Base-by-base conservation (phyloP, 768 basidiomycete species). In the Suillus paluster region DNA sequence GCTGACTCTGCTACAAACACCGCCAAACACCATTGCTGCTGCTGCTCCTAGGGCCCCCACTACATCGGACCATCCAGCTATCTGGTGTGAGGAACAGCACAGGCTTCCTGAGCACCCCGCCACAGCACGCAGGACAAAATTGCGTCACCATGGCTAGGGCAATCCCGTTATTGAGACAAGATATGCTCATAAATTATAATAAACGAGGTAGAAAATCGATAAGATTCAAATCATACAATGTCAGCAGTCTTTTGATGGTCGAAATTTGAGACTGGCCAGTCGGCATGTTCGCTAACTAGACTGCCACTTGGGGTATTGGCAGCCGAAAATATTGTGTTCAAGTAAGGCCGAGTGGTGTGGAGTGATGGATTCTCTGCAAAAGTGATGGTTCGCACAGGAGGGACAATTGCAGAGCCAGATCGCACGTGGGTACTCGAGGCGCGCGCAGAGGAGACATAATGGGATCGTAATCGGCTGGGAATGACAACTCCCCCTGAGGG, bases 261-360 rank as follows among this genome's bases (percentile, higher is more conserved):
- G 2, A 19, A 50, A 50, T n/a, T 19, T 5, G 11, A 50, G 9
- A 17, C 27, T 25, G 23, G 36, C 53, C 53, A 38, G 36, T 25
- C 10, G 5, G 9, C 36, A 39, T 55, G 15, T 10, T 38, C 54
- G 19, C 57, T 42, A 10, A 25, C 44, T n/a, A 25, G 62, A 34
- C 53, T 54, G 12, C 30, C 53, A 25, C n/a, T 41, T 5, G 56
- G 27, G 15, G 23, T 57, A 52, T 54, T 21, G 3, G 27, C 41
- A n/a, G 41, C 36, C 30, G 64, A 56, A 30, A 27, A 17, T 44
- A 65, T 36, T 8, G 61, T 59, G 44, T 34, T 49, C 21, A 63
- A 56, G 42, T 21, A 39, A 42, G 54, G 8, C 1, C 8, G 46
- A 48, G 61, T 33, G 33, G 46, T 6, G 19, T 23, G 3, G 14